Evolutionary conservation across 306 rosid species (phyloP).

Genomic region (Lathyrus tuberosus): DNA sequence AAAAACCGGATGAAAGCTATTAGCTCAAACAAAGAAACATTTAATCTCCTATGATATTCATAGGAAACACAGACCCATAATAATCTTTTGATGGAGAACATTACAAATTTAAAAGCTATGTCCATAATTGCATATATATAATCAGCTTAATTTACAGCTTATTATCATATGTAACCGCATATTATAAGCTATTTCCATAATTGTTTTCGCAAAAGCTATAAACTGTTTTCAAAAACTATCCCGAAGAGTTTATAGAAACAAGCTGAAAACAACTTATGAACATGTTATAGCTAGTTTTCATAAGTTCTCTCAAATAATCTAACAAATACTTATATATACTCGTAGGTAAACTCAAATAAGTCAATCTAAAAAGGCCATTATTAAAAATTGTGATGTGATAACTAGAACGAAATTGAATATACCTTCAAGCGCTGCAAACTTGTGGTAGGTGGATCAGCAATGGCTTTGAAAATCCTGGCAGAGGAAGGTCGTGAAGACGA

Average conservation of each 20-base stretch:
- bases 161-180: background rate
- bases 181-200: background rate
- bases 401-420: constrained; percentile 4
- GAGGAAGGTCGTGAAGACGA: constrained; percentile 62
- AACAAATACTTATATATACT: background rate
- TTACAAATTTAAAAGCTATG: background rate
- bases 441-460: constrained; percentile 98
- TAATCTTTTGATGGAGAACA: background rate
- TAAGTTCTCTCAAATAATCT: too few species aligned
- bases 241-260: background rate
- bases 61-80: background rate
- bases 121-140: background rate
- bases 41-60: background rate
- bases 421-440: constrained; percentile 99
- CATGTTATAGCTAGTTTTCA: background rate
- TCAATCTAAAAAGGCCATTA: background rate
- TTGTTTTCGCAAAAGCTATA: background rate
- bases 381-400: background rate
- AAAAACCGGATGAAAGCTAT: background rate
- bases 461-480: constrained; percentile 84
- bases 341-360: background rate
- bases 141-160: background rate
- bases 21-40: constrained; percentile 23
- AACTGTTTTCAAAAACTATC: background rate
- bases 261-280: background rate